Conservation (phyloP, 176 grass and related monocot species). For the Zoysia pacifica region DNA sequence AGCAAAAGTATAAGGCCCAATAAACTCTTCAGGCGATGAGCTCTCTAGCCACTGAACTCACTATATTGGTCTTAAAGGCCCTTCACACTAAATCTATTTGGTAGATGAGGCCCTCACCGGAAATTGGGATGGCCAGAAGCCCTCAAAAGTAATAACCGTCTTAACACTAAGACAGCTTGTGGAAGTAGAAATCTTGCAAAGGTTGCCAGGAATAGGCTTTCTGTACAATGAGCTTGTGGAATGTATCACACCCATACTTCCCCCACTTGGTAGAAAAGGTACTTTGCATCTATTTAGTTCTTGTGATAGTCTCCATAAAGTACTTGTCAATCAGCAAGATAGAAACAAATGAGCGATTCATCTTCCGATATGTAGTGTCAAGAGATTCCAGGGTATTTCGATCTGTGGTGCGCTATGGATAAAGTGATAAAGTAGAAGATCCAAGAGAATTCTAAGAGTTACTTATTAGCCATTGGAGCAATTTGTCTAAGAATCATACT, state of each 20-base stretch:
- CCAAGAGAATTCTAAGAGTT: conserved; percentile 54
- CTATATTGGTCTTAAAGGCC: neutral
- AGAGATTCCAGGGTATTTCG: conserved; percentile 53
- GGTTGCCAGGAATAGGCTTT: conserved; percentile 66
- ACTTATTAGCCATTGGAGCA: conserved; percentile 57
- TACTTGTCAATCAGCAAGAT: conserved; percentile 66
- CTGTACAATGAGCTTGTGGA: conserved; percentile 75
- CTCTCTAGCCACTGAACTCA: neutral
- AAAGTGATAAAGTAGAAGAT: conserved; percentile 69
- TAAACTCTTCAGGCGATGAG: neutral
- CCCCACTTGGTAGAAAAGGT: conserved; percentile 64
- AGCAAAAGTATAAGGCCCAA: neutral
- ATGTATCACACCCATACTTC: conserved; percentile 73
- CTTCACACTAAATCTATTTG: neutral
- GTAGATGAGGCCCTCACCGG: neutral
- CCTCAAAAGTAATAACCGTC: neutral
- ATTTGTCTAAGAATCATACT: conserved; percentile 62
- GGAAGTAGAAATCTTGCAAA: conserved; percentile 31
- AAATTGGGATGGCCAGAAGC: neutral
- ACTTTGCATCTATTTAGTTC: conserved; percentile 63
- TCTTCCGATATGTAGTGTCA: conserved; percentile 57
- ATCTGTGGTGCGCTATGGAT: conserved; percentile 71
- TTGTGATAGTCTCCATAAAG: conserved; percentile 75
- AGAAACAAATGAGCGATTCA: conserved; percentile 50
- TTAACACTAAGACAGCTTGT: neutral